A percentile compares a stretch with the other conserved stretches of the same genome.
Evolutionary conservation across 139 green algal species (phyloP).

Genomic region (Chlorella ohadii): DNA sequence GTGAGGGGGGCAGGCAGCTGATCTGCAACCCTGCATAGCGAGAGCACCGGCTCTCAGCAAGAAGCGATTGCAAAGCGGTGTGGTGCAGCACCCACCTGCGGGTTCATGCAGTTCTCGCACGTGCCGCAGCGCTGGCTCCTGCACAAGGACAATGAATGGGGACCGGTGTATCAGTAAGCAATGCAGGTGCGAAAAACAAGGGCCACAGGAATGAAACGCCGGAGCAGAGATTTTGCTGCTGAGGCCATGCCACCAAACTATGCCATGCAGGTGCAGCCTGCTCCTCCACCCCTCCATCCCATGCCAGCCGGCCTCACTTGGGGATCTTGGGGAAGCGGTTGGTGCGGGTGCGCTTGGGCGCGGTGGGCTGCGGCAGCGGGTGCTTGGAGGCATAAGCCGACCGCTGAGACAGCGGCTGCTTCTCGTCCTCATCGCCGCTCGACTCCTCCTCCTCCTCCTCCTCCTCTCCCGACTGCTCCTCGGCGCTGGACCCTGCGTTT

Average conservation of each 20-base stretch:
- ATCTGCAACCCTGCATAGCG: no score
- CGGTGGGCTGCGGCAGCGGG: background rate
- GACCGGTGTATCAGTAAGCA: background rate
- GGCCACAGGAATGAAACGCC: no score
- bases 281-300: background rate
- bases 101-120: slow-evolving; percentile 53
- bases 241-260: no score
- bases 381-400: background rate
- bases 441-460: background rate
- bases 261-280: no score
- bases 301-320: background rate
- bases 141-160: background rate
- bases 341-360: background rate
- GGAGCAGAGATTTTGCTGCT: no score
- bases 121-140: background rate
- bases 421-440: slow-evolving; percentile 8
- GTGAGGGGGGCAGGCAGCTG: no score
- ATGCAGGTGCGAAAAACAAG: no score
- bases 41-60: no score
- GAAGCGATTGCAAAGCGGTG: no score
- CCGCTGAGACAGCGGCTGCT: background rate
- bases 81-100: background rate
- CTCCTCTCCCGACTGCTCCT: background rate
- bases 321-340: slow-evolving; percentile 29
- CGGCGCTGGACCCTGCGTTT: background rate